Base-by-base conservation (phyloP, 2,329 filamentous ascomycete genomes). In the Whalleya microplaca region DNA sequence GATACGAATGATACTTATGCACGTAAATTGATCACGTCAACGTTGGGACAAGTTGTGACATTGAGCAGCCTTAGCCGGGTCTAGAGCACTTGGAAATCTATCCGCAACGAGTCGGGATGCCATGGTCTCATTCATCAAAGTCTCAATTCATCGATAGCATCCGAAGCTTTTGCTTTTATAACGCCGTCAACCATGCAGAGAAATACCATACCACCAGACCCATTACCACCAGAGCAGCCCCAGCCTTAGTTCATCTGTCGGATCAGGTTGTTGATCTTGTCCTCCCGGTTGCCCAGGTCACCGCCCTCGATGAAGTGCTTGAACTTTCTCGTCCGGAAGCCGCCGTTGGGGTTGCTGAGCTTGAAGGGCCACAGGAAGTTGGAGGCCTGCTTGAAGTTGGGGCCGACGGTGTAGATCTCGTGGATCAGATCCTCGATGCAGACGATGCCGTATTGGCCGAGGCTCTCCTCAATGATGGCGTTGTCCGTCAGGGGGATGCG, bases 291-390 rank as follows among this genome's bases (percentile, higher is more conserved):
- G 78, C 95, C 95, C 71, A 96, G 84, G 80, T 99, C 95, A 89
- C 95, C 95, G 80, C 94, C 95, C 85, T 97, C 91, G 65, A 98
- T 91, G 84, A 91, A 98, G 85, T 98, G 93, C 85, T 92, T 95
- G 88, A 98, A 98, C 86, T 98, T 99, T 82, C 95, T 86, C 72
- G 90, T 80, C 71, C 90, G 89, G 92, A 98, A 99, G 67, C 95
- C 94, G 78, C 95, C 95, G 71, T 83, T 98, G 76, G 95, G 95
- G 88, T 96, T 97, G 87, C 87, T 92, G 70, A 99, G 90, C 90
- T 99, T 98, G 89, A 99, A 99, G 76, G 95, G 95, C 95, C 95
- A 99, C 70, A 98, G 83, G 88, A 98, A 98, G 90, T 98, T 99
- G 84, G 89, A 87, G 73, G 91, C 92, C 84, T 97, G 93, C 89